Base-by-base conservation (phyloP, 441 rosid genomes). In the Daphne laureola region DNA sequence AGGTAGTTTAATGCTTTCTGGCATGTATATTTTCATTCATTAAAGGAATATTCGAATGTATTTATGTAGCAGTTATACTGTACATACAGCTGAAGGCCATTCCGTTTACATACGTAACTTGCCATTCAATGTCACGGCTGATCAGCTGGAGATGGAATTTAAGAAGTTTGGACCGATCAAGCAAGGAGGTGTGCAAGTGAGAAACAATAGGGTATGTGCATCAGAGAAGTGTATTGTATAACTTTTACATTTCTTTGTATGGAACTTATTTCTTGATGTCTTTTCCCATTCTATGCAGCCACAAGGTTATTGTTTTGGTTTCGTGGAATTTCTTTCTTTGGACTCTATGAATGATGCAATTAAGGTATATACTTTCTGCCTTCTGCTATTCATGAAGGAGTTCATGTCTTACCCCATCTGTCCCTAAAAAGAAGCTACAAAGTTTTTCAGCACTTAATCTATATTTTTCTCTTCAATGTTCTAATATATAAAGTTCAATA, bases 91-190 rank as follows among this genome's bases (percentile, higher is more conserved):
- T 55, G 83, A 78, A 54, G 80, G 81, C 41, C 71, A 74, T 67
- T 83, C 90, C 35, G 69, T 83, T 62, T 80, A 76, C 53, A 57
- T 83, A 16, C 68, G 82, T 48, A 80, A 83, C 55, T 67, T 83
- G 76, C 84, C 90, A 53, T 40, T 61, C 57, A 42, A 76, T 43
- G 54, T 73, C 41, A 76, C 73, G 0, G 56, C 56, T 47, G 36
- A 68, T 63, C 74, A 78, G 67, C 79, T 83, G 55, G 81, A 76
- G 70, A 51, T 21, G 23, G 78, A 70, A 62, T 80, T 83, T 57
- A 63, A 70, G 70, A 80, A 65, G 65, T 83, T 80, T 72, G 90
- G 90, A 53, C 76, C 82, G n/a, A 72, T 83, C 66, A 78, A 76
- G 71, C 60, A 53, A 44, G 76, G 68, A 44, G 90, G 82, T 54